Evolutionary conservation across 345 rosid species (phyloP), one percentile per base, ranked within the genome.

Genomic region (Dipteronia sinensis): DNA sequence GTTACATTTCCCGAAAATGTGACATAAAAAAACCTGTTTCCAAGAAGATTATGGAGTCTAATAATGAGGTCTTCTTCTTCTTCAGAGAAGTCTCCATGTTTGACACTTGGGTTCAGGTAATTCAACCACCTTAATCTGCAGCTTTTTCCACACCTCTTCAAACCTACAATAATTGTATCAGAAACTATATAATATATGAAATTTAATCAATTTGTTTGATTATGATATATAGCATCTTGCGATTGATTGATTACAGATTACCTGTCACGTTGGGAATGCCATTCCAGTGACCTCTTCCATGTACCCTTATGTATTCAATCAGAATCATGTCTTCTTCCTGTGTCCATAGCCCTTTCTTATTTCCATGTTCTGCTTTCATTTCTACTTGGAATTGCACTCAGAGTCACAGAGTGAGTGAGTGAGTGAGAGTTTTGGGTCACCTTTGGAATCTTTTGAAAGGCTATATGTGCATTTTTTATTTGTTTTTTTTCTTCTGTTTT

Each of bases 261-360:
- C 78, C 78, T 59, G 86, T 81, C 42, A 71, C 17, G 49, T 81
- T 81, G 1, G 84, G 75, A 31, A 84, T 81, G 55, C 82, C 82
- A 62, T 78, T 84, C 82, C 86, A 80, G 11, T 64, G 72, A 49
- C 86, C 84, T 63, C 75, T 46, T 64, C 86, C 86, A 51, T 80
- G 84, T 56, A 72, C 38, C 70, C 78, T 75, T 46, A 81, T 7
- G 80, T 84, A 58, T 20, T 78, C 82, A 25, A 56, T 64, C 44
- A 84, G 76, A 42, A 81, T 53, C 70, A 64, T 68, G 76, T 84
- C 82, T 34, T 81, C 86, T 55, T 81, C 86, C 72, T n/a, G 72
- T 1, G 82, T 83, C 86, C 86, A 83, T 16, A 80, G 77, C 77
- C 82, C 76, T 51, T 80, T 83, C 53, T 76, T 83, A 46, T 74